Evolutionary conservation across 768 basidiomycete genomes (phyloP).

Genomic region (Kwoniella heveanensis): DNA sequence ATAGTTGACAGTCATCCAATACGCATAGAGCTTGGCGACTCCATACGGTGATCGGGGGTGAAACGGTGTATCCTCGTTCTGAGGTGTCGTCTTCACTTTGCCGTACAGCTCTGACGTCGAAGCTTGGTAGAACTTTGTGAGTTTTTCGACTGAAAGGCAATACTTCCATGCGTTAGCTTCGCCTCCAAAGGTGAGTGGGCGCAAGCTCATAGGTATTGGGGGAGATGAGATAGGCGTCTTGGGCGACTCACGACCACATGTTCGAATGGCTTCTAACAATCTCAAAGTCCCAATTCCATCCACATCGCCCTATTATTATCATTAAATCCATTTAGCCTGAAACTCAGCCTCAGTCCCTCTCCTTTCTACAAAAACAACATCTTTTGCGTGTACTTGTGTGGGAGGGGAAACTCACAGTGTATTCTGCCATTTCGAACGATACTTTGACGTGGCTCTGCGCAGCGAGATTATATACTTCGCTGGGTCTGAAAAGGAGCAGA

Average conservation of each 20-base stretch:
- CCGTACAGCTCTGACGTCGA: conserved; percentile 97
- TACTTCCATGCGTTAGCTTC: too few relatives aligned
- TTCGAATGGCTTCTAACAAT: conserved; percentile 91
- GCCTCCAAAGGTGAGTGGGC: too few relatives aligned
- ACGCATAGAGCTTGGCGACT: conserved; percentile 75
- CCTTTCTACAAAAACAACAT: too few relatives aligned
- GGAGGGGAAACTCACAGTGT: conserved; percentile 68
- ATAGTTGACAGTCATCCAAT: conserved; percentile 58
- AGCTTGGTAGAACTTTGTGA: conserved; percentile 88
- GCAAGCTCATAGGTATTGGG: too few relatives aligned
- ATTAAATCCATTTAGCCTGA: too few relatives aligned
- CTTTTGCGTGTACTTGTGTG: too few relatives aligned
- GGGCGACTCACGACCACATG: conserved; percentile 66
- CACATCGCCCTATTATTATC: conserved; percentile 76
- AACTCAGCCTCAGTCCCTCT: too few relatives aligned
- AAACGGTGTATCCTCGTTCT: conserved; percentile 94
- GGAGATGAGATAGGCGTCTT: too few relatives aligned
- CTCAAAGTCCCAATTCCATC: conserved; percentile 93
- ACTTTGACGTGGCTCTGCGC: conserved; percentile 99
- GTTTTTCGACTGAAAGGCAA: conserved; percentile 72
- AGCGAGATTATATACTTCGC: conserved; percentile 96
- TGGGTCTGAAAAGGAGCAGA: conserved; percentile 65
- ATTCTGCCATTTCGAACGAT: conserved; percentile 99
- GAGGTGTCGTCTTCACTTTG: conserved; percentile 92
- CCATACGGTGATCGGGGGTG: conserved; percentile 98